phyloP scores from a whole-genome alignment of 352 stramenopile species.

The Pythium myriotylum region DNA sequence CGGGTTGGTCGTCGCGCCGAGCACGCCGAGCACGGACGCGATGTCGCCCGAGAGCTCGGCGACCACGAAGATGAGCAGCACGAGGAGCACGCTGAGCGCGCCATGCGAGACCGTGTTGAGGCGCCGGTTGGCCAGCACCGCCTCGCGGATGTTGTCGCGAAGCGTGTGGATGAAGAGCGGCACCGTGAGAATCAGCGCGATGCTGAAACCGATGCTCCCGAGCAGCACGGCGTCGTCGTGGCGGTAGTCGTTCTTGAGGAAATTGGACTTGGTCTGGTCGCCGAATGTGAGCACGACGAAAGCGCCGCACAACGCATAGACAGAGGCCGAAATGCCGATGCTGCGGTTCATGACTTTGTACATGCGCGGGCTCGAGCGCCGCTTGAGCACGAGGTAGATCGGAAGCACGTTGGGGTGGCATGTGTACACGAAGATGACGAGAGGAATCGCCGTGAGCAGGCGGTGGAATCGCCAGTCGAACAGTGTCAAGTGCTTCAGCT shows the following conservation, averaged over 20 bases:
- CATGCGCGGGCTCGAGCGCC: constrained; percentile 79
- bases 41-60: constrained; percentile 82
- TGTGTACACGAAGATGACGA: constrained; percentile 89
- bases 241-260: constrained; percentile 89
- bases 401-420: constrained; percentile 89
- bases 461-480: constrained; percentile 67
- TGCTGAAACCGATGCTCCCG: constrained; percentile 77
- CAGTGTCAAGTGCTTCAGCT: constrained; percentile 74
- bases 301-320: constrained; percentile 78
- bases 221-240: constrained; percentile 65
- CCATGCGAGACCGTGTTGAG: constrained; percentile 53
- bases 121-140: constrained; percentile 49
- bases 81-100: constrained; percentile 56
- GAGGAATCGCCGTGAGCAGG: constrained; percentile 71
- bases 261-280: constrained; percentile 76
- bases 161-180: constrained; percentile 87
- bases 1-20: constrained; percentile 86
- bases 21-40: constrained; percentile 77
- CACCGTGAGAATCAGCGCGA: constrained; percentile 82
- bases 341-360: constrained; percentile 90
- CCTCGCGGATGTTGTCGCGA: constrained; percentile 82
- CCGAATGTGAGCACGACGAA: constrained; percentile 90
- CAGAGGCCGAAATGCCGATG: constrained; percentile 67
- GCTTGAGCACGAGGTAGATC: constrained; percentile 90
- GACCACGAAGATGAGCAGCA: constrained; percentile 51